Conservation (phyloP, 768 basidiomycete species). For the Pulveroboletus sp. region DNA sequence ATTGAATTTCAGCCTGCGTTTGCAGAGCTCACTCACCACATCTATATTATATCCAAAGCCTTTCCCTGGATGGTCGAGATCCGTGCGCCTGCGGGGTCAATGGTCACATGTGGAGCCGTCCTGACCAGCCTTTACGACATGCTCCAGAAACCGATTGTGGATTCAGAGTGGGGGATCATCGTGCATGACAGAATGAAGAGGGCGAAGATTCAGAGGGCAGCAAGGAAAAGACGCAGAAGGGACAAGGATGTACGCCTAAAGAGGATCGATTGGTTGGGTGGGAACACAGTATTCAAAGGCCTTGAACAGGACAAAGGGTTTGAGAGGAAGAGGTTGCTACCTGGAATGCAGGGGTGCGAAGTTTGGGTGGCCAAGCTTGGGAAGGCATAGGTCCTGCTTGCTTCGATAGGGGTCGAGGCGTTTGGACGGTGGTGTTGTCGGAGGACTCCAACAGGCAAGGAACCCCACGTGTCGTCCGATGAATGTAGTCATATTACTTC, state of each 20-base stretch:
- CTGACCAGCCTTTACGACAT: constrained; percentile 48
- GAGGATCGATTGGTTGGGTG: constrained; percentile 65
- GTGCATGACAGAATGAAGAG: constrained; percentile 40
- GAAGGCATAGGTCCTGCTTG: constrained; percentile 17
- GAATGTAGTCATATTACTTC: too few relatives aligned
- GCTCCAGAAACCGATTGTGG: constrained; percentile 52
- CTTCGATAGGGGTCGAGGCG: background rate
- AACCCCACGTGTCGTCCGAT: too few relatives aligned
- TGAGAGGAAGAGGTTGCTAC: constrained; percentile 46
- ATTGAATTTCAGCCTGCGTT: constrained; percentile 38
- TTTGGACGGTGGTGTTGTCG: background rate
- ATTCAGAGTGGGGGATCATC: constrained; percentile 67
- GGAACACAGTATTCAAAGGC: constrained; percentile 55
- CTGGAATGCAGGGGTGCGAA: constrained; percentile 36
- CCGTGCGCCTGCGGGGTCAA: constrained; percentile 28
- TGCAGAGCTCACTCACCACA: constrained; percentile 26
- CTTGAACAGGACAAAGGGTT: constrained; percentile 58
- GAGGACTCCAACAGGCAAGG: too few relatives aligned
- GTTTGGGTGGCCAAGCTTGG: constrained; percentile 58
- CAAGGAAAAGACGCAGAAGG: constrained; percentile 43
- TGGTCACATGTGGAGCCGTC: constrained; percentile 47
- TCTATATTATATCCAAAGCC: constrained; percentile 54
- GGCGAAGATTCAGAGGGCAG: constrained; percentile 47
- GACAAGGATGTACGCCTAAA: constrained; percentile 38
- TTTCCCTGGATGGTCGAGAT: constrained; percentile 72